phyloP scores from a whole-genome alignment of 192 early-diverging fungal species.

The Coemansia sp. region DNA sequence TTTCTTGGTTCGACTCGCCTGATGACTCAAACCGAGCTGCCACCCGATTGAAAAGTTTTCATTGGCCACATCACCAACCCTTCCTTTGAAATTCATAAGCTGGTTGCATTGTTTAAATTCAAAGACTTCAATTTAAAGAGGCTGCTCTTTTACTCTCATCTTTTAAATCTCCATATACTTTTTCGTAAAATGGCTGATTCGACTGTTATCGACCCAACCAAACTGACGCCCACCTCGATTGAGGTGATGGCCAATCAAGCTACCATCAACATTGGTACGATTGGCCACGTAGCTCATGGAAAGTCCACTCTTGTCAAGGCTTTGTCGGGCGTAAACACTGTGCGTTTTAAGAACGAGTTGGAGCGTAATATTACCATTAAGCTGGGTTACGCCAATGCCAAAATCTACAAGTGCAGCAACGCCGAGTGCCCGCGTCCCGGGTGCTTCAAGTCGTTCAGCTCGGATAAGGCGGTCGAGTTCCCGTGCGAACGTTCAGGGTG shows the following conservation, averaged over 20 bases:
- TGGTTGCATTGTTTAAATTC: too few relatives aligned
- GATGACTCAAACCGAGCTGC: neutral
- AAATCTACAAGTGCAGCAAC: constrained; percentile 98
- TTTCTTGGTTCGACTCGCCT: neutral
- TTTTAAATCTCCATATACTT: neutral
- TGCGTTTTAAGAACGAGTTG: constrained; percentile 96
- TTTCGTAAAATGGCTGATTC: neutral
- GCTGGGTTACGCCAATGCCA: constrained; percentile 98
- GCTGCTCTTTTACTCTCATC: neutral
- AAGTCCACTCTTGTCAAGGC: constrained; percentile 99
- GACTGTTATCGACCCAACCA: constrained; percentile 28
- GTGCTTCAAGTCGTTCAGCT: constrained; percentile 88
- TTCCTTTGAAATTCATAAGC: neutral
- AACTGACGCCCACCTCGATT: constrained; percentile 54
- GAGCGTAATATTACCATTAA: constrained; percentile 99
- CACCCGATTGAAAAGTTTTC: neutral
- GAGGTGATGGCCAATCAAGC: constrained; percentile 98
- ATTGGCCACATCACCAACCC: neutral
- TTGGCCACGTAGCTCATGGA: constrained; percentile 99
- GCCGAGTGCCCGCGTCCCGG: constrained; percentile 91
- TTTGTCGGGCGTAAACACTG: constrained; percentile 96
- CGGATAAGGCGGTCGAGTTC: constrained; percentile 80
- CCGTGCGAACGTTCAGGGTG: constrained; percentile 86
- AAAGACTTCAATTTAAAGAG: neutral
- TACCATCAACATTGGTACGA: constrained; percentile 99